Evolutionary conservation across 176 grass and related monocot genomes (phyloP), one percentile per base, ranked within the genome.

Genomic region (Oropetium thomaeum): DNA sequence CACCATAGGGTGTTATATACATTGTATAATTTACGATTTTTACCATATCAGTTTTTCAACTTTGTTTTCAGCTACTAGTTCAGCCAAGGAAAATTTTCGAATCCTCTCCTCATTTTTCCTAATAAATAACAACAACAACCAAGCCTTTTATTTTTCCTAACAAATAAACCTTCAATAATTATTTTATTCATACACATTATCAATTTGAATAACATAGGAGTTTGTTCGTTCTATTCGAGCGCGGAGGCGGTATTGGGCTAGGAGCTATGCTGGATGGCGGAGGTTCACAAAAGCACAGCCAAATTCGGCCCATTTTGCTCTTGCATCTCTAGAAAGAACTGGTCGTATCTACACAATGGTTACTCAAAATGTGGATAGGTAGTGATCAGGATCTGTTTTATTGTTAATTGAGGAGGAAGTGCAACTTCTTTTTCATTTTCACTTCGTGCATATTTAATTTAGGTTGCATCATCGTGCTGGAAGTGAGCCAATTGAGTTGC

Each of bases 301-400:
- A 53, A 97, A 90, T 80, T 75, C 94, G 81, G 90, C 94, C 40
- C 94, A 97, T 43, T 74, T 83, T 85, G 83, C 83, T 17, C 76
- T 97, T 84, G 77, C 83, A 47, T 93, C 86, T 33, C 80, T 97
- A 75, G 94, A 97, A 90, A 93, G 85, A 79, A 70, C 81, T 58
- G 88, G 90, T 22, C 86, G 83, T 60, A 42, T 89, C 54, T 74
- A 97, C 78, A 87, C 78, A 63, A 93, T 91, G 83, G 90, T 97
- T 60, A 97, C 90, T 40, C 94, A 97, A 87, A 97, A 97, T 87
- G 94, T 93, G 40, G 94, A 97, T 87, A 97, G 93, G 93, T 93
- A 59, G 19, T 73, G 29, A 38, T 25, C 61, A 71, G 62, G 35
- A 55, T 55, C 31, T 62, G 2, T 63, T 3, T 69, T 58, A 51